Evolutionary conservation across 1,284 basidiomycete species (phyloP), one percentile per base, ranked within the genome.

Genomic region (Ceratobasidium sp.): DNA sequence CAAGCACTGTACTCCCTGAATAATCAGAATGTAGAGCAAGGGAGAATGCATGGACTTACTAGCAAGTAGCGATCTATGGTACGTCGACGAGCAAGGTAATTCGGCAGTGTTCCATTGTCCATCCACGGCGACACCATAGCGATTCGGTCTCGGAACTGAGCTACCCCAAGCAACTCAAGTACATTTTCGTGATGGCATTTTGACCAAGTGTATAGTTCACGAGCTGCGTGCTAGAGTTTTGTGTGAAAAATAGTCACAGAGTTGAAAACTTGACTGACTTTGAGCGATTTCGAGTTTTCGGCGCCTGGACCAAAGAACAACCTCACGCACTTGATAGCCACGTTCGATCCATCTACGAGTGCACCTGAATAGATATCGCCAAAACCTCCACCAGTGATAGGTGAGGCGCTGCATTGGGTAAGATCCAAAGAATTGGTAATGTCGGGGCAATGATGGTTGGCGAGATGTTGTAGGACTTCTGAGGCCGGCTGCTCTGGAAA

Each of bases 251-350:
- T 47, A 19, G 19, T 9, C 45, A 47, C 19, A 47, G 9, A 47
- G 19, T 53, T n/a, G n/a, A n/a, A n/a, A n/a, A n/a, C 11, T 8
- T 8, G 19, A 1, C 8, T 1, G 14, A n/a, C n/a, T 9, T 8
- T 1, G n/a, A 53, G n/a, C 50, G 27, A 53, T 19, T 53, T 8
- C 4, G n/a, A n/a, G 9, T 8, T 53, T 53, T n/a, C 27, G 27
- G n/a, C 11, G 27, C 27, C 50, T 53, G n/a, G 50, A 14, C 27
- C 50, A 5, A 64, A 15, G 19, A 14, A n/a, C 7, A 47, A 4
- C 44, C 62, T 47, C 4, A 45, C 36, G 41, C 62, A 47, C 24
- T 64, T 64, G 62, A 64, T 64, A 8, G 62, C 62, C 1, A 64
- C 62, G 15, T 7, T 41, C 24, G 19, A 27, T 15, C 45, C 62